These are phyloP conservation scores for Colletotrichum neosansevieriae DNA, from an alignment of 2,329 filamentous ascomycete species.

Conservation along the genomic window DNA sequence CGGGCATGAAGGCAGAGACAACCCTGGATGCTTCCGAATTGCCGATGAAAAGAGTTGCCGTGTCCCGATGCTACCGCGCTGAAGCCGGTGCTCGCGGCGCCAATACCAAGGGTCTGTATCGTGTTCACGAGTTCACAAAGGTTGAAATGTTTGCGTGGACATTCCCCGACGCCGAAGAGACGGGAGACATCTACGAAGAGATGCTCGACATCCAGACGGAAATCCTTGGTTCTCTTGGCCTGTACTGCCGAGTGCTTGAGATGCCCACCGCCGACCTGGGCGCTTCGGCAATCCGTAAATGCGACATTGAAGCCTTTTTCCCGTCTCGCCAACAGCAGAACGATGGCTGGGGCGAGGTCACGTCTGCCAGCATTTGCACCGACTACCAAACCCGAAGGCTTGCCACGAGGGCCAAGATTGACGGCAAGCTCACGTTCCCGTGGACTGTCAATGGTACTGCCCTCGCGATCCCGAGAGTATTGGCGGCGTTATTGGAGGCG, in stretches of 20 bases:
- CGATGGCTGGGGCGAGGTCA: slow-evolving; percentile 92
- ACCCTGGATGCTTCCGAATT: slow-evolving; percentile 74
- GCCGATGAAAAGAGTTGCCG: slow-evolving; percentile 83
- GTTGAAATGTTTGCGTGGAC: slow-evolving; percentile 98
- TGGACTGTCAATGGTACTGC: slow-evolving; percentile 96
- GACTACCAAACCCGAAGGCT: slow-evolving; percentile 93
- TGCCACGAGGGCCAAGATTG: slow-evolving; percentile 76
- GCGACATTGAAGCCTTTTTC: slow-evolving; percentile 95
- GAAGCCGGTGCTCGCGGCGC: slow-evolving; percentile 92
- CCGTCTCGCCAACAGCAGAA: slow-evolving; percentile 77
- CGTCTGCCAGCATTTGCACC: slow-evolving; percentile 89
- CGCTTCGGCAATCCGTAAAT: slow-evolving; percentile 86
- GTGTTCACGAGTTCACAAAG: slow-evolving; percentile 98
- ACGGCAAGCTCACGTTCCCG: slow-evolving; percentile 75
- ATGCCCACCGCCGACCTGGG: slow-evolving; percentile 93
- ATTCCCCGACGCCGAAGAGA: slow-evolving; percentile 61
- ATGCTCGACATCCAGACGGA: slow-evolving; percentile 89
- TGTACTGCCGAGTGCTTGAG: slow-evolving; percentile 90
- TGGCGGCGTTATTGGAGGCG: slow-evolving; percentile 91
- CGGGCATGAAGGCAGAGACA: slow-evolving; percentile 85
- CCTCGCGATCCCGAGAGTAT: slow-evolving; percentile 87
- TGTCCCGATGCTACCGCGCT: slow-evolving; percentile 93
- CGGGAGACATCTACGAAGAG: slow-evolving; percentile 79
- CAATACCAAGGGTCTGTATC: slow-evolving; percentile 93
- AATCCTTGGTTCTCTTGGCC: slow-evolving; percentile 80